Evolutionary conservation across 768 basidiomycete species (phyloP), one percentile per base, ranked within the genome.

Genomic region (Mycena venus): DNA sequence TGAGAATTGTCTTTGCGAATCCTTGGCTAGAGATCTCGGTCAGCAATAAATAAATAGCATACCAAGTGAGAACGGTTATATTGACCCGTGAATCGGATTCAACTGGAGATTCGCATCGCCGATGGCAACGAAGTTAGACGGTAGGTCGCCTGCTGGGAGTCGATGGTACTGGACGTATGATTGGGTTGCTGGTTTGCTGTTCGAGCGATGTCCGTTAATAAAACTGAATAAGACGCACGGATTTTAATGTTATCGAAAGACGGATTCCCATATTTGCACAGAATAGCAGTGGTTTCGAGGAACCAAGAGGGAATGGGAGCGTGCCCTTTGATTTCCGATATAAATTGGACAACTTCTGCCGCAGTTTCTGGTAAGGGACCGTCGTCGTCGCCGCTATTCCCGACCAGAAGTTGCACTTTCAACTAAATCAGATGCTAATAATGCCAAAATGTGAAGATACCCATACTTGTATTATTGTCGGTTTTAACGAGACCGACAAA

Each of bases 51-150:
- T 3, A 23, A 34, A 3, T n/a, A n/a, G n/a, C n/a, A 25, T 23
- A n/a, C 14, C 47, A 36, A 15, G 36, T 21, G 4, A 1, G 15
- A 14, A 68, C n/a, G n/a, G n/a, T 5, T 8, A 38, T 15, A 70
- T 66, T 65, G 60, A 78, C 79, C 73, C 79, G 59, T 74, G 67
- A 8, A 76, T 55, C 0, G 79, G 79, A 69, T 80, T 79, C 1
- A 78, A 40, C 29, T 70, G 74, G 51, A 79, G 68, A 60, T 66
- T 76, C 0, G 79, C 67, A 36, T 80, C 79, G 1, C 79, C 79
- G 14, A 80, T 9, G 23, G 79, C 79, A 10, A 80, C 42, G 44
- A 78, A 80, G 62, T 79, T 79, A 0, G 61, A 63, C 2, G 82
- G 82, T 1, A 81, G 36, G 3, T 47, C 56, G 2, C n/a, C 47